A percentile compares a stretch with the other conserved stretches of the same genome.
phyloP scores from a whole-genome alignment of 768 basidiomycete species.

The Cyclocybe cylindracea region DNA sequence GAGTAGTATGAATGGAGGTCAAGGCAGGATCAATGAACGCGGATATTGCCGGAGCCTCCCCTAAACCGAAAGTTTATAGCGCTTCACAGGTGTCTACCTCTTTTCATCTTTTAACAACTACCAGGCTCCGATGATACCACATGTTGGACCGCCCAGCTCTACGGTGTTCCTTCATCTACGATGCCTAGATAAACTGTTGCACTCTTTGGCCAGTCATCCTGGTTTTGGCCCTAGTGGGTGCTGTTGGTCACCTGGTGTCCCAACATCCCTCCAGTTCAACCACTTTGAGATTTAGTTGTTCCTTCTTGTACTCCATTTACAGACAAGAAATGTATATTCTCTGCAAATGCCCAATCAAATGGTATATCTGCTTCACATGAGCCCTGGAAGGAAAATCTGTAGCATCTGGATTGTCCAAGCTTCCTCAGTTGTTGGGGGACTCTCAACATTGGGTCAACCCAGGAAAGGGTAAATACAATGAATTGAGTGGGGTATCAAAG shows the following conservation, averaged over 20 bases:
- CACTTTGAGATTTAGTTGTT: neutral
- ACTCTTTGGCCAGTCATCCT: slow-evolving; percentile 66
- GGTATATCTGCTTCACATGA: too few relatives aligned
- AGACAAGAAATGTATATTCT: too few relatives aligned
- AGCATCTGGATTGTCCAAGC: too few relatives aligned
- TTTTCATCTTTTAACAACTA: slow-evolving; percentile 69
- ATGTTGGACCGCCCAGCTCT: slow-evolving; percentile 47
- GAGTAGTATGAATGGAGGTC: too few relatives aligned
- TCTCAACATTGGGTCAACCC: too few relatives aligned
- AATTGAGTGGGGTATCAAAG: too few relatives aligned
- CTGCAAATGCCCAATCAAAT: too few relatives aligned
- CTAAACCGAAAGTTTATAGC: slow-evolving; percentile 10
- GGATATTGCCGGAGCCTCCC: neutral
- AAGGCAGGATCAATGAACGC: neutral
- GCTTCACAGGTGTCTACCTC: neutral
- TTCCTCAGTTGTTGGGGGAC: too few relatives aligned
- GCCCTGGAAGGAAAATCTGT: too few relatives aligned
- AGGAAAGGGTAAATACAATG: too few relatives aligned
- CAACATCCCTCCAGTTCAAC: slow-evolving; percentile 23
- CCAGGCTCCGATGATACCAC: slow-evolving; percentile 55
- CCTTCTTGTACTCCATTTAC: too few relatives aligned
- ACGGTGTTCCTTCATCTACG: slow-evolving; percentile 52
- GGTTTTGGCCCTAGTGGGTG: slow-evolving; percentile 38
- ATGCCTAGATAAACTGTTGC: slow-evolving; percentile 60
- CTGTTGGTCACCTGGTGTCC: slow-evolving; percentile 67